phyloP scores from a whole-genome alignment of 495 filamentous ascomycete genomes.

The Trichoderma gamsii region DNA sequence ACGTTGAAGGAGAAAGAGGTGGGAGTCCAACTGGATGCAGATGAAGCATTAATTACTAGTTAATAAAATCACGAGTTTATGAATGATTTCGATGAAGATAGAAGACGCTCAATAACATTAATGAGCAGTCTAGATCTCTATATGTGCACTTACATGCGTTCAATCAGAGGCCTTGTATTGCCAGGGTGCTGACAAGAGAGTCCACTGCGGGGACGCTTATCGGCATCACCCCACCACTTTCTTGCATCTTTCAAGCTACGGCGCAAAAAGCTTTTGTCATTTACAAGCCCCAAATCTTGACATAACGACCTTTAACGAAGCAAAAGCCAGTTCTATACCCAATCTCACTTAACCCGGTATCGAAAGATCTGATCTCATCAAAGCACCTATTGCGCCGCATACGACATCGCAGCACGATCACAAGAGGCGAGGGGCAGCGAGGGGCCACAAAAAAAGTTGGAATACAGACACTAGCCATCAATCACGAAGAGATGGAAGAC shows the following conservation, averaged over 20 bases:
- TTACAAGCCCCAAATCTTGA: not conserved
- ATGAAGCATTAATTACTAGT: no score
- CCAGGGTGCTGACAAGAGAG: not conserved
- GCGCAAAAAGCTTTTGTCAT: not conserved
- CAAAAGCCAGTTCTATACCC: no score
- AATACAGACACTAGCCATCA: not conserved
- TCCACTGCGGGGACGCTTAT: constrained; percentile 1
- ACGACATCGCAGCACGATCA: not conserved
- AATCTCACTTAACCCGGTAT: no score
- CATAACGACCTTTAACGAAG: no score
- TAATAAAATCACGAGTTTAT: not conserved
- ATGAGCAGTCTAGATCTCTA: no score
- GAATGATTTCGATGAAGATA: not conserved
- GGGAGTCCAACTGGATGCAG: not conserved
- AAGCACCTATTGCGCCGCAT: not conserved
- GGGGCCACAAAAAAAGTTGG: not conserved
- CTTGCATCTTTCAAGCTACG: not conserved
- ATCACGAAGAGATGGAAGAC: constrained; percentile 41
- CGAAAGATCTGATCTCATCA: not conserved
- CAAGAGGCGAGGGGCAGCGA: constrained; percentile 4
- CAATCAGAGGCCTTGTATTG: no score
- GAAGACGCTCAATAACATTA: not conserved
- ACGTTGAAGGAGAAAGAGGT: not conserved
- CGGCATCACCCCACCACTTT: not conserved
- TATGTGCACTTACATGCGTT: no score